Percentiles rank a stretch among this genome's conserved stretches.
Evolutionary conservation across 305 asterid species (phyloP).

Genomic region (Fraxinus paxiana): DNA sequence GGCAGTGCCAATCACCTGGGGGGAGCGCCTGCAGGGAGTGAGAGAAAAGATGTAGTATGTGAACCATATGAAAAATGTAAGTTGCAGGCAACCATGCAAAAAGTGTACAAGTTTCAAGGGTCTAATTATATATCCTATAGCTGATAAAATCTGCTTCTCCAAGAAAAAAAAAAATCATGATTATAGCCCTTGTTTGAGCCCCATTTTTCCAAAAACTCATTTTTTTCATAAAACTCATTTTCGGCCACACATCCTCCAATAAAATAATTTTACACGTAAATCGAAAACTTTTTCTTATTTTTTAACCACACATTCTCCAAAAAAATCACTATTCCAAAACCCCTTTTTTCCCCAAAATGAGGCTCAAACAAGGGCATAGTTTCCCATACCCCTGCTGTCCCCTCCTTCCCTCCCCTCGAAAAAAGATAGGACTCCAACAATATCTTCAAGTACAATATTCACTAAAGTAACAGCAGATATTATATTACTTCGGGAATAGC

Average conservation of each 20-base stretch:
- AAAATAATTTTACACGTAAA: neutral
- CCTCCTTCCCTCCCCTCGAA: neutral
- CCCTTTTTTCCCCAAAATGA: no score
- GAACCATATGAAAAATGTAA: conserved; percentile 13
- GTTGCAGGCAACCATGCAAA: conserved; percentile 13
- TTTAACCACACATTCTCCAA: neutral
- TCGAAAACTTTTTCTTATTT: no score
- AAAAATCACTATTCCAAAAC: no score
- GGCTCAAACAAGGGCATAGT: neutral
- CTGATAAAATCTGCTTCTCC: neutral
- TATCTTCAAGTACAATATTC: neutral
- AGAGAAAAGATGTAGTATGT: conserved; percentile 23
- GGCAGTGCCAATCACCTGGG: conserved; percentile 93
- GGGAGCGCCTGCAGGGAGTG: conserved; percentile 67
- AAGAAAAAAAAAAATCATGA: neutral
- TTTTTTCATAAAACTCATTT: neutral
- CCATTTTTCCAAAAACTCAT: neutral
- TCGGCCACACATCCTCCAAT: neutral
- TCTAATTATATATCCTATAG: conserved; percentile 7
- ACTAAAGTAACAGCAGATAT: neutral
- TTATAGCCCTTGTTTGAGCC: neutral
- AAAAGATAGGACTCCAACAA: neutral
- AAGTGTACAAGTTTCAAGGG: neutral
- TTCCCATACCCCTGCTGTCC: neutral
- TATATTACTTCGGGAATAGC: neutral